Evolutionary conservation across 257 asterid genomes (phyloP).

Genomic region (Misopates orontium): DNA sequence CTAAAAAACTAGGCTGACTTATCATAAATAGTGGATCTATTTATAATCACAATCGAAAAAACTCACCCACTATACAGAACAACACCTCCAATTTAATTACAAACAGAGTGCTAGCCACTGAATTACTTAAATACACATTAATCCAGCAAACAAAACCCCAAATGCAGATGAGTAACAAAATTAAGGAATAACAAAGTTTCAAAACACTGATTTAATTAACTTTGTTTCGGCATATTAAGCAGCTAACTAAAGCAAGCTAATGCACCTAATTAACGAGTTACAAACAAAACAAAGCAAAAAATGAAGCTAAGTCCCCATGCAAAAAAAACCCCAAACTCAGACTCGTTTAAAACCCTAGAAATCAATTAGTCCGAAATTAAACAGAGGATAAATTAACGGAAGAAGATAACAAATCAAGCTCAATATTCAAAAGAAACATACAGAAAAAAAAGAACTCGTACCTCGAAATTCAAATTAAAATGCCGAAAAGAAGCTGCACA

Average conservation of each 20-base stretch:
- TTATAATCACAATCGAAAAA: not conserved
- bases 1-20: too few relatives aligned
- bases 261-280: slow-evolving; percentile 3
- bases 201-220: too few relatives aligned
- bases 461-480: slow-evolving; percentile 37
- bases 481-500: slow-evolving; percentile 25
- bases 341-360: slow-evolving; percentile 48
- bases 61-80: not conserved
- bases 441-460: slow-evolving; percentile 21
- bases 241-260: slow-evolving; percentile 8
- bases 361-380: slow-evolving; percentile 11
- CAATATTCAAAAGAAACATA: slow-evolving; percentile 9
- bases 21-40: too few relatives aligned
- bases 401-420: slow-evolving; percentile 7
- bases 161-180: too few relatives aligned
- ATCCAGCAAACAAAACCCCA: slow-evolving; percentile 9
- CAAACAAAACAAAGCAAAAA: not conserved
- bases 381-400: slow-evolving; percentile 17
- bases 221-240: slow-evolving; percentile 5
- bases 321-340: slow-evolving; percentile 30
- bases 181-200: too few relatives aligned
- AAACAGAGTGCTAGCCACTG: not conserved
- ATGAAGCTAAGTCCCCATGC: slow-evolving; percentile 23
- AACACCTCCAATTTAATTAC: slow-evolving; percentile 10
- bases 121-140: not conserved